These are phyloP conservation scores for Trametes cinnabarina DNA, from an alignment of 768 basidiomycete species.

Conservation along the genomic window DNA sequence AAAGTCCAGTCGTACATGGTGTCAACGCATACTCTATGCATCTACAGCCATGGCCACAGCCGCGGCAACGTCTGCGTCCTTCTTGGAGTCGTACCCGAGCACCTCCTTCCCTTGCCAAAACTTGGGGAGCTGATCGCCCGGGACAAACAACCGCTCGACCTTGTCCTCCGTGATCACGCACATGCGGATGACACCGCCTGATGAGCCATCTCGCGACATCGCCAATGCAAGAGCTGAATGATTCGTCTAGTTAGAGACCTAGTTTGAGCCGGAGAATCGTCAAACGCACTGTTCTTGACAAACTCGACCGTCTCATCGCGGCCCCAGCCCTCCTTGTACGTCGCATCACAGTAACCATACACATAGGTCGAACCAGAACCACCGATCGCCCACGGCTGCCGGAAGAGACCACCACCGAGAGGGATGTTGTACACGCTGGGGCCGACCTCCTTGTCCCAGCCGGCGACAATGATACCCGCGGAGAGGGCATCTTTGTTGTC, in stretches of 20 bases:
- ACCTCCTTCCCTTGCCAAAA: constrained; percentile 90
- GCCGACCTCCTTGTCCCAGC: constrained; percentile 91
- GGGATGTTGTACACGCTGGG: constrained; percentile 97
- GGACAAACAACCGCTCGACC: constrained; percentile 90
- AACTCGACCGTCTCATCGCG: constrained; percentile 89
- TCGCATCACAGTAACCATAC: constrained; percentile 99
- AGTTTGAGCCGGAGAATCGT: neutral
- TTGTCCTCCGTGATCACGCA: constrained; percentile 92
- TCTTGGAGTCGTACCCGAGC: constrained; percentile 38
- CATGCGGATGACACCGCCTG: constrained; percentile 97
- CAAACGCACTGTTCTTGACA: constrained; percentile 86
- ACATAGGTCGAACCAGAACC: constrained; percentile 98
- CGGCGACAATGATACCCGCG: constrained; percentile 97
- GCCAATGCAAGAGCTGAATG: constrained; percentile 82
- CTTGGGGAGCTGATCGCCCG: constrained; percentile 82
- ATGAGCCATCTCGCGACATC: constrained; percentile 97
- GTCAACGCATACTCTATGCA: constrained; percentile 19
- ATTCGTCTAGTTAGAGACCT: neutral
- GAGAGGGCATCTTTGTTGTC: constrained; percentile 85
- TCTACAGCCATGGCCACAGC: constrained; percentile 48
- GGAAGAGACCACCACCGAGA: constrained; percentile 93
- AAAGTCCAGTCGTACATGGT: constrained; percentile 17
- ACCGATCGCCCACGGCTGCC: constrained; percentile 98
- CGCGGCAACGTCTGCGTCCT: constrained; percentile 18
- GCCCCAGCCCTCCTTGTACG: constrained; percentile 89